These are phyloP conservation scores for Volutella citrinella DNA, from an alignment of 2,329 filamentous ascomycete species.

Conservation along the genomic window DNA sequence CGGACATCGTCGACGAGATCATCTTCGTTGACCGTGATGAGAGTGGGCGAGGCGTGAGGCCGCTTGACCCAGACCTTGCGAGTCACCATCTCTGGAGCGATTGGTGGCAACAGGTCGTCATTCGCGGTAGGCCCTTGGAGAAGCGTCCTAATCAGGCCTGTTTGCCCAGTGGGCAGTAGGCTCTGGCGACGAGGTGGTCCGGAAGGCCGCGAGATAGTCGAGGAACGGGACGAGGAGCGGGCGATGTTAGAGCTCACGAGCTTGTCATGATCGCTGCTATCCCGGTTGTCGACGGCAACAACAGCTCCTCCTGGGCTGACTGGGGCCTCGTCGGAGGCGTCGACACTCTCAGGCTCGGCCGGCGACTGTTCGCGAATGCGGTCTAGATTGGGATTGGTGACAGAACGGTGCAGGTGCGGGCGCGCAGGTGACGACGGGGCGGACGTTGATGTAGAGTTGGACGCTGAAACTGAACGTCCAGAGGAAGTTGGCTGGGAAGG, in stretches of 20 bases:
- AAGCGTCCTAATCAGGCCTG: conserved; percentile 30
- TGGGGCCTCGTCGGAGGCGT: no score
- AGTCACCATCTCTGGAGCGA: conserved; percentile 54
- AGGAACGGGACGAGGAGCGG: conserved; percentile 12
- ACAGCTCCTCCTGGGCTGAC: no score
- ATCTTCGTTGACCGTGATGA: conserved; percentile 81
- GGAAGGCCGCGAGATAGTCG: conserved; percentile 16
- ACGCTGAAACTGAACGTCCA: no score
- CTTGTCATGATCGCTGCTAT: conserved; percentile 38
- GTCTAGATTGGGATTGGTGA: conserved; percentile 15
- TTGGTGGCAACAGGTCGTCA: conserved; percentile 25
- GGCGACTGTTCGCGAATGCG: not conserved
- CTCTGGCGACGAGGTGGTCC: conserved; percentile 29
- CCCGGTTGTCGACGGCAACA: conserved; percentile 39
- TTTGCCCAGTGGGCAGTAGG: conserved; percentile 37
- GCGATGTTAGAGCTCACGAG: conserved; percentile 17
- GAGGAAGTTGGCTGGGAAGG: no score
- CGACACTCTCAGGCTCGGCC: no score
- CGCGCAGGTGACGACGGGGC: not conserved
- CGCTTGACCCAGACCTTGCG: conserved; percentile 96
- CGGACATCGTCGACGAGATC: conserved; percentile 93
- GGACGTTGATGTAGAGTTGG: not conserved
- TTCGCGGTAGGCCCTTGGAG: conserved; percentile 22
- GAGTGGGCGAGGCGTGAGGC: conserved; percentile 78
- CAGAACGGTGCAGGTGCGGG: not conserved